phyloP scores from a whole-genome alignment of 257 asterid genomes.

The Euphrasia confusa region DNA sequence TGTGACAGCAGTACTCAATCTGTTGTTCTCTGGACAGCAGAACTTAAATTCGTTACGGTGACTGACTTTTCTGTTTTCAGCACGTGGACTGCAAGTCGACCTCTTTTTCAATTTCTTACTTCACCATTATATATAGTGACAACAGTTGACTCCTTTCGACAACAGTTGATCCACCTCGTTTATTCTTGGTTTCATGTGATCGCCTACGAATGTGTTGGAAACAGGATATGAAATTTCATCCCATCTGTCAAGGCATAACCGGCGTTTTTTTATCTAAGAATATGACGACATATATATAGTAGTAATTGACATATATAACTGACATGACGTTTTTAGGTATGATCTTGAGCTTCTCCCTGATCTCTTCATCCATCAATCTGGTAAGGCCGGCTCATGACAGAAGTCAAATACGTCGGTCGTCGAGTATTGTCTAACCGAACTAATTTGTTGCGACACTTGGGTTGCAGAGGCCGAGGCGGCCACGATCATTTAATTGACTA shows the following conservation, averaged over 20 bases:
- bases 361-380: slow-evolving; percentile 49
- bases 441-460: slow-evolving; percentile 28
- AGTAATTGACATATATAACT: too few relatives aligned
- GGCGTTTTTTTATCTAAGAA: too few relatives aligned
- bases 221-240: background rate
- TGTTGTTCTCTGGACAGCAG: too few relatives aligned
- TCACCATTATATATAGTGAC: slow-evolving; percentile 2
- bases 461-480: slow-evolving; percentile 29
- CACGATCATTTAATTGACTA: background rate
- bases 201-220: background rate
- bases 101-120: too few relatives aligned
- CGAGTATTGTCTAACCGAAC: slow-evolving; percentile 38
- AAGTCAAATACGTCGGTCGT: slow-evolving; percentile 46
- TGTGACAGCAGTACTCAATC: too few relatives aligned
- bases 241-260: too few relatives aligned
- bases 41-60: too few relatives aligned
- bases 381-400: slow-evolving; percentile 26
- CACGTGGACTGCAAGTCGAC: too few relatives aligned
- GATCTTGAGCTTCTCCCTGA: slow-evolving; percentile 48
- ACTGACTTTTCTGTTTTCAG: too few relatives aligned
- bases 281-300: too few relatives aligned
- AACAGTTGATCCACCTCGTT: background rate
- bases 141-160: background rate
- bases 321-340: slow-evolving; percentile 38
- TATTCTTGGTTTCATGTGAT: background rate